Conservation (phyloP, 176 grass and related monocot genomes). For the Carex kokanica region DNA sequence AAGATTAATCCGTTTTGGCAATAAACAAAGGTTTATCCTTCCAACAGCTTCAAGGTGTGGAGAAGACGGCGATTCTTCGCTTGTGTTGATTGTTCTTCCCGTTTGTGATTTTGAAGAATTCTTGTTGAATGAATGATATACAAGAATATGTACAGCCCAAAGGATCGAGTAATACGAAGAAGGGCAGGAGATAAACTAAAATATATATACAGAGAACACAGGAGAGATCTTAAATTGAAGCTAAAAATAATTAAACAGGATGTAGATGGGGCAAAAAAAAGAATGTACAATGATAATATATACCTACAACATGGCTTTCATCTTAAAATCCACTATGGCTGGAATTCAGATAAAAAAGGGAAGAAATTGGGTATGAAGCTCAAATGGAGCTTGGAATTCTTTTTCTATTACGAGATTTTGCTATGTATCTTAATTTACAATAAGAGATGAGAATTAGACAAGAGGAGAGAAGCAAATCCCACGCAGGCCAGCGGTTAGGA, state of each 20-base stretch:
- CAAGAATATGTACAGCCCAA: not conserved
- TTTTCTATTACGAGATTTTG: not conserved
- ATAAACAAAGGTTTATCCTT: not conserved
- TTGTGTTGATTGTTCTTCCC: not conserved
- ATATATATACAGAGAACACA: not conserved
- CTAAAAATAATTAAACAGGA: not conserved
- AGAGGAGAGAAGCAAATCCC: not conserved
- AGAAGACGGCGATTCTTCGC: not conserved
- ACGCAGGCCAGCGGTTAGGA: conserved; percentile 3
- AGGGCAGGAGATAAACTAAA: not conserved
- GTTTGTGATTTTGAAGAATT: no score
- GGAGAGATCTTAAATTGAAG: not conserved
- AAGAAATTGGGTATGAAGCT: not conserved
- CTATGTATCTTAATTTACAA: not conserved
- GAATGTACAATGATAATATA: not conserved
- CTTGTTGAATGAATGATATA: no score
- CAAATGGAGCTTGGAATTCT: not conserved
- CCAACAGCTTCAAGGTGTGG: not conserved
- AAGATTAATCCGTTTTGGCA: not conserved
- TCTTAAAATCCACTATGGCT: not conserved
- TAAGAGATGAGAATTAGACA: conserved; percentile 3
- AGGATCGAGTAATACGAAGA: not conserved
- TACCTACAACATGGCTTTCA: not conserved
- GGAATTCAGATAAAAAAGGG: not conserved
- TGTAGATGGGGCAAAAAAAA: not conserved